phyloP scores from a whole-genome alignment of 495 filamentous ascomycete genomes.

The Penicillium parvum region DNA sequence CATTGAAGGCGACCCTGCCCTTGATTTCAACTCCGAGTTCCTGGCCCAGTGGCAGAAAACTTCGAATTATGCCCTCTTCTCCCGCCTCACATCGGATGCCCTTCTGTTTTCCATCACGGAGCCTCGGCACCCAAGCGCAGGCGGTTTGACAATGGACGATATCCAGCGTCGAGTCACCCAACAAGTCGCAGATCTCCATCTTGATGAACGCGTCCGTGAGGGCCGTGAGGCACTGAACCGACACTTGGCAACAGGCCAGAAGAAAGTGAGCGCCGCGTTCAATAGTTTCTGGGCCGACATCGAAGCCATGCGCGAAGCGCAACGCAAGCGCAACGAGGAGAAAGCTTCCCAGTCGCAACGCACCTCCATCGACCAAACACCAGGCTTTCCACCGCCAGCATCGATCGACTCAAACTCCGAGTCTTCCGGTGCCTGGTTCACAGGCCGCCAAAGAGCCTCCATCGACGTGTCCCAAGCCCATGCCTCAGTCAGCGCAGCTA shows the following conservation, averaged over 20 bases:
- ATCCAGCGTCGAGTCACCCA: constrained; percentile 85
- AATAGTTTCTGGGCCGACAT: constrained; percentile 87
- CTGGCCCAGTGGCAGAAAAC: constrained; percentile 77
- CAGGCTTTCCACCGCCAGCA: constrained; percentile 19
- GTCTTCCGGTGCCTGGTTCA: constrained; percentile 25
- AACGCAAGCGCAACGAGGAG: constrained; percentile 65
- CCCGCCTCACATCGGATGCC: constrained; percentile 68
- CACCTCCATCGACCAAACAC: constrained; percentile 27
- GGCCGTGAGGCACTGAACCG: constrained; percentile 74
- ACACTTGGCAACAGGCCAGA: constrained; percentile 74
- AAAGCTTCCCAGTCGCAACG: constrained; percentile 36
- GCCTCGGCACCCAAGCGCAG: constrained; percentile 87
- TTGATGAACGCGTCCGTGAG: constrained; percentile 76
- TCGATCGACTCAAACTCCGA: constrained; percentile 20
- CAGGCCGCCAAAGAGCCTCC: constrained; percentile 35
- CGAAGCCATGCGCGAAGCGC: constrained; percentile 77
- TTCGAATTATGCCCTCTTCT: constrained; percentile 84
- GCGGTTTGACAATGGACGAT: constrained; percentile 92
- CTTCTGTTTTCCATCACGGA: constrained; percentile 93
- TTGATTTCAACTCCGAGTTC: constrained; percentile 71
- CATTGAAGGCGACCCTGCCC: constrained; percentile 76
- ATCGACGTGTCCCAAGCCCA: constrained; percentile 62
- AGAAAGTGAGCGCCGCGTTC: constrained; percentile 78
- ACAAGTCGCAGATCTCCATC: constrained; percentile 81
- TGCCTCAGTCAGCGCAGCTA: constrained; percentile 60